Percentiles rank a stretch among this genome's conserved stretches.
phyloP scores from a whole-genome alignment of 2,329 filamentous ascomycete species.

The Fonsecaea pugnacius region DNA sequence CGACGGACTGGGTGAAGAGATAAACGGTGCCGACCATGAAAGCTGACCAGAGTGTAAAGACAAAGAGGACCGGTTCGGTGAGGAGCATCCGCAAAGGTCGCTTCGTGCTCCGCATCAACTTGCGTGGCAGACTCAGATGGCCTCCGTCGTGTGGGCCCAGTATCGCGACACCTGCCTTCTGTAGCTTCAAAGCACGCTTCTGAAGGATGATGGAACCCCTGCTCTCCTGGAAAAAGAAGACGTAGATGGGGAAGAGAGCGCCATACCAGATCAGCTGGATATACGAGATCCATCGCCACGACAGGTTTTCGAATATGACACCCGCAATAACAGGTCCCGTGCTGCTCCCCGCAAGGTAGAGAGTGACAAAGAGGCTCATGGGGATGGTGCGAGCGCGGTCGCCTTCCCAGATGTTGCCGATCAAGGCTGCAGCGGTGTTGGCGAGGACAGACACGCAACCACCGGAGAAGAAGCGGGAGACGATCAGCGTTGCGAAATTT shows the following conservation, averaged over 20 bases:
- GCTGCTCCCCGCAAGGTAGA: slow-evolving; percentile 30
- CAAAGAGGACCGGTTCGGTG: slow-evolving; percentile 57
- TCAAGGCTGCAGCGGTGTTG: slow-evolving; percentile 38
- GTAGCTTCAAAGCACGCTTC: slow-evolving; percentile 41
- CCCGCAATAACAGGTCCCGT: slow-evolving; percentile 33
- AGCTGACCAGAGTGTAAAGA: slow-evolving; percentile 55
- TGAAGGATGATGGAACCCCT: slow-evolving; percentile 53
- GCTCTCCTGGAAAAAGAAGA: slow-evolving; percentile 52
- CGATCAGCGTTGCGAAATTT: slow-evolving; percentile 36
- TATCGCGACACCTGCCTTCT: slow-evolving; percentile 28
- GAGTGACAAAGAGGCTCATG: slow-evolving; percentile 30
- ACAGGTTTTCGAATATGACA: slow-evolving; percentile 26
- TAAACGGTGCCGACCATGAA: slow-evolving; percentile 55
- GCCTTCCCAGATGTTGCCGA: slow-evolving; percentile 39
- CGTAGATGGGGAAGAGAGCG: slow-evolving; percentile 47
- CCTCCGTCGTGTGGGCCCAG: slow-evolving; percentile 30
- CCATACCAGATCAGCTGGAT: slow-evolving; percentile 50
- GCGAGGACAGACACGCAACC: slow-evolving; percentile 38
- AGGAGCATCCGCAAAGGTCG: slow-evolving; percentile 49
- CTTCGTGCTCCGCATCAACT: slow-evolving; percentile 42
- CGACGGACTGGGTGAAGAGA: slow-evolving; percentile 56
- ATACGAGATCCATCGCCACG: slow-evolving; percentile 35
- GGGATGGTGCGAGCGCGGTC: slow-evolving; percentile 36
- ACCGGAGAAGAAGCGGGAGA: slow-evolving; percentile 40
- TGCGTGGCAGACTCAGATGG: slow-evolving; percentile 39